Conservation (phyloP, 202 grass and related monocot species). For the Musa balbisiana region DNA sequence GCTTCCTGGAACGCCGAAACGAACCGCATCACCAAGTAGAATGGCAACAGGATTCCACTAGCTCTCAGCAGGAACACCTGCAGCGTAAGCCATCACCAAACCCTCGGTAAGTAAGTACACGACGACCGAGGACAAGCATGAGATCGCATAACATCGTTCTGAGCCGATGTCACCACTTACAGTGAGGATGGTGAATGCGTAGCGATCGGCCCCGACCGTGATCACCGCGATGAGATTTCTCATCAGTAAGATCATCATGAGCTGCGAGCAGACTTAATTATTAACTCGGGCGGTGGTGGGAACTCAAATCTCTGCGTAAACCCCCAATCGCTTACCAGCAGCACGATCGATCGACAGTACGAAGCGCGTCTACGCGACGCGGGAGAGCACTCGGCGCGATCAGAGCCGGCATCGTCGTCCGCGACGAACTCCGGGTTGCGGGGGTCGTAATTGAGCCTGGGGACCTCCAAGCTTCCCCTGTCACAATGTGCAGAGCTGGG, state of each 20-base stretch:
- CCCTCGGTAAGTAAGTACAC: too few species aligned
- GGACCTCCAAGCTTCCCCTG: slow-evolving; percentile 68
- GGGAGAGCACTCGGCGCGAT: slow-evolving; percentile 51
- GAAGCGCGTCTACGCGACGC: slow-evolving; percentile 31
- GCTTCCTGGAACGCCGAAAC: slow-evolving; percentile 65
- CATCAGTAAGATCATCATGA: slow-evolving; percentile 48
- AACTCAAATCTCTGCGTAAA: too few species aligned
- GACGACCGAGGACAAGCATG: too few species aligned
- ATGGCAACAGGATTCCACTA: slow-evolving; percentile 74
- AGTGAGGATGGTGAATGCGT: slow-evolving; percentile 39
- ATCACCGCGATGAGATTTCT: slow-evolving; percentile 54
- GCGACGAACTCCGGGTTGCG: background rate
- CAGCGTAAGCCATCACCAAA: too few species aligned
- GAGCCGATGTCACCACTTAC: slow-evolving; percentile 27
- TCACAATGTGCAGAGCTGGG: background rate
- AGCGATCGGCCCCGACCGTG: slow-evolving; percentile 34
- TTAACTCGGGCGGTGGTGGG: too few species aligned
- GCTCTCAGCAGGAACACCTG: slow-evolving; percentile 66
- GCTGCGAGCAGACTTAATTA: slow-evolving; percentile 22
- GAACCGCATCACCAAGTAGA: slow-evolving; percentile 62
- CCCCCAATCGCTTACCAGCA: slow-evolving; percentile 34
- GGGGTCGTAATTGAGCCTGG: slow-evolving; percentile 38
- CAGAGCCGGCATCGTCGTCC: slow-evolving; percentile 14
- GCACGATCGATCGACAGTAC: slow-evolving; percentile 48
- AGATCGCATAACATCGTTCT: too few species aligned